Percentiles rank a stretch among this genome's conserved stretches.
Evolutionary conservation across 345 rosid genomes (phyloP).

Genomic region (Excoecaria cochinchinensis): DNA sequence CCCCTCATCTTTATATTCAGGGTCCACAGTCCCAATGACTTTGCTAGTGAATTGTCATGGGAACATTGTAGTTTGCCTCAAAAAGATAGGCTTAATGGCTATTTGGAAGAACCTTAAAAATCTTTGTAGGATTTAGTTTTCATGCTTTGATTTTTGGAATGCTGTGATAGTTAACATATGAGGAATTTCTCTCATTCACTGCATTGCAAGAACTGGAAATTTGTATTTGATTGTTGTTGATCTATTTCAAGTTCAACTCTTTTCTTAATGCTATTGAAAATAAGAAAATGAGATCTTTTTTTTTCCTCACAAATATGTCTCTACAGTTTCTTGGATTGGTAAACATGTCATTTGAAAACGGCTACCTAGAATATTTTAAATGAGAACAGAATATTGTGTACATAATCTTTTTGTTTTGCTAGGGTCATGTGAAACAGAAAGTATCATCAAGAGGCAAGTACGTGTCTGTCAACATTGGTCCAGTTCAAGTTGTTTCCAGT

Average conservation of each 20-base stretch:
- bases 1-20: not conserved
- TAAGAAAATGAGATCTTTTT: not conserved
- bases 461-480: conserved; percentile 90
- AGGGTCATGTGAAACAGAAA: conserved; percentile 85
- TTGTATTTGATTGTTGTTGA: not conserved
- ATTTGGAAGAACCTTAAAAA: not conserved
- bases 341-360: not conserved
- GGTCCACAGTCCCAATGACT: not conserved
- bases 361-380: not conserved
- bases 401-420: conserved; percentile 4
- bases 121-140: not conserved
- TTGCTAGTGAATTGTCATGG: not conserved
- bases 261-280: not conserved
- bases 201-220: not conserved
- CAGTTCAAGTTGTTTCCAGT: conserved; percentile 75
- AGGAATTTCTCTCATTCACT: not conserved
- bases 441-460: conserved; percentile 84
- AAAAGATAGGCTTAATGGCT: not conserved
- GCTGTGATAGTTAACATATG: not conserved
- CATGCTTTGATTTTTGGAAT: not conserved
- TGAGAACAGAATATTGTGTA: conserved; percentile 1
- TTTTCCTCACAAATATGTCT: not conserved
- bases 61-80: not conserved
- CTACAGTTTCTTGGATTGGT: conserved; percentile 3
- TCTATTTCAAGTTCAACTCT: not conserved